A percentile compares a stretch with the other conserved stretches of the same genome.
These are phyloP conservation scores for Auricularia sp. DNA, from an alignment of 768 basidiomycete genomes.

Conservation along the genomic window DNA sequence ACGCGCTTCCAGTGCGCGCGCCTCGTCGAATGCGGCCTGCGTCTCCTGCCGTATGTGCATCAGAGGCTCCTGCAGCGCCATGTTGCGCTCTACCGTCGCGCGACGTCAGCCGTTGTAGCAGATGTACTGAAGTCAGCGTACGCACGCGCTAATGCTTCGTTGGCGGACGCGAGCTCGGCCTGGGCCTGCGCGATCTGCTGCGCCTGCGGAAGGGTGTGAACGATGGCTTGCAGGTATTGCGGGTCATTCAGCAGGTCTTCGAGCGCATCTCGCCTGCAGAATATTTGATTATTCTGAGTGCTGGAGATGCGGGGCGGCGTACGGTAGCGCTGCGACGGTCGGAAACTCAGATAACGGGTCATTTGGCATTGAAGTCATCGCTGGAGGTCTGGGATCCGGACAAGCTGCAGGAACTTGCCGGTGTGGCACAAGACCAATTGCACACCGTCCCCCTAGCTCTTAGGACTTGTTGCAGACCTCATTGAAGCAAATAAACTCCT, in stretches of 20 bases:
- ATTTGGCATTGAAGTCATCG: too few species aligned
- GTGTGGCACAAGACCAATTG: too few species aligned
- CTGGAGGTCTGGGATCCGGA: too few species aligned
- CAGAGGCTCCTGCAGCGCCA: slow-evolving; percentile 64
- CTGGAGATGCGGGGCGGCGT: too few species aligned
- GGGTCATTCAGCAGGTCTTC: slow-evolving; percentile 79
- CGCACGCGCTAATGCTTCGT: slow-evolving; percentile 80
- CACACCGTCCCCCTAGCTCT: too few species aligned
- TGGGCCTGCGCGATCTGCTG: slow-evolving; percentile 67
- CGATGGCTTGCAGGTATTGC: slow-evolving; percentile 75
- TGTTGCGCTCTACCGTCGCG: slow-evolving; percentile 49
- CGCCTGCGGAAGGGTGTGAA: slow-evolving; percentile 69
- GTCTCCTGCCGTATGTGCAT: slow-evolving; percentile 73
- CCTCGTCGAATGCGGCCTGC: slow-evolving; percentile 78
- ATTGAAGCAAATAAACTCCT: too few species aligned
- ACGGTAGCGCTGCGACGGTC: too few species aligned
- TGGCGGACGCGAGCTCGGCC: slow-evolving; percentile 69
- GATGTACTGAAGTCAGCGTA: slow-evolving; percentile 3
- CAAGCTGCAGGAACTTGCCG: too few species aligned
- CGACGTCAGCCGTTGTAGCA: slow-evolving; percentile 5
- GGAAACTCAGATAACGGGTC: too few species aligned
- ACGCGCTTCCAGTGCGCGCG: slow-evolving; percentile 64
- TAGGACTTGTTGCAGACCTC: too few species aligned
- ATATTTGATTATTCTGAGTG: background rate
- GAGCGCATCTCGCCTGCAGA: slow-evolving; percentile 72